Evolutionary conservation across 176 grass and related monocot genomes (phyloP).

Genomic region (Aegilops sharonensis): DNA sequence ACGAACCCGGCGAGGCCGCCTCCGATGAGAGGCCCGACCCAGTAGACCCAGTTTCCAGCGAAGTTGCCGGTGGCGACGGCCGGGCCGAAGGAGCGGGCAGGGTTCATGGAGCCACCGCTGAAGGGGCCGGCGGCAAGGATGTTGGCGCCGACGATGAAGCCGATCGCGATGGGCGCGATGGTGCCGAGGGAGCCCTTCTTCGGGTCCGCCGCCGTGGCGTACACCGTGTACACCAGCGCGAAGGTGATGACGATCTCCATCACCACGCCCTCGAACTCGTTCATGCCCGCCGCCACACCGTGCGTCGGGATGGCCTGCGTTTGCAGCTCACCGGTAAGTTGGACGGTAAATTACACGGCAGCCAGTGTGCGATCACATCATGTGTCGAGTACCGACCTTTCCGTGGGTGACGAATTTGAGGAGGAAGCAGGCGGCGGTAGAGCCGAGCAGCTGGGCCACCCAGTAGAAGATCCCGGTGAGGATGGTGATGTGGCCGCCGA

Average conservation of each 20-base stretch:
- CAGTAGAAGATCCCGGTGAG: constrained; percentile 90
- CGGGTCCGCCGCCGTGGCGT: constrained; percentile 90
- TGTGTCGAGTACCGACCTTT: constrained; percentile 25
- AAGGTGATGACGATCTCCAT: constrained; percentile 93
- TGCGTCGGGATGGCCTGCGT: constrained; percentile 88
- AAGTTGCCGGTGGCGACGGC: constrained; percentile 83
- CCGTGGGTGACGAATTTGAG: constrained; percentile 89
- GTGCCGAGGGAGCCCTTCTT: constrained; percentile 92
- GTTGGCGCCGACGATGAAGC: constrained; percentile 98
- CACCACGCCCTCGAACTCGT: constrained; percentile 73
- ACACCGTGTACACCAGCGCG: constrained; percentile 94
- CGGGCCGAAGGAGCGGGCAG: constrained; percentile 83
- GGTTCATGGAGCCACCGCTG: constrained; percentile 99
- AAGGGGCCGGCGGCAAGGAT: constrained; percentile 87
- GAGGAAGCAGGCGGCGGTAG: constrained; percentile 73
- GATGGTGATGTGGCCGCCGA: constrained; percentile 93
- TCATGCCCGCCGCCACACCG: constrained; percentile 54
- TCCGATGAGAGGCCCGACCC: constrained; percentile 87
- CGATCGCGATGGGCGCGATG: constrained; percentile 88
- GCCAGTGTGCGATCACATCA: neutral
- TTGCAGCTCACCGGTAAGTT: neutral
- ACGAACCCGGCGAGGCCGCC: constrained; percentile 76
- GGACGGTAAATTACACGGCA: neutral
- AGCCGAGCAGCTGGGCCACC: constrained; percentile 81
- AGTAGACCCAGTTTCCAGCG: constrained; percentile 88